phyloP scores from a whole-genome alignment of 306 rosid species.

The Crataegus laevigata region DNA sequence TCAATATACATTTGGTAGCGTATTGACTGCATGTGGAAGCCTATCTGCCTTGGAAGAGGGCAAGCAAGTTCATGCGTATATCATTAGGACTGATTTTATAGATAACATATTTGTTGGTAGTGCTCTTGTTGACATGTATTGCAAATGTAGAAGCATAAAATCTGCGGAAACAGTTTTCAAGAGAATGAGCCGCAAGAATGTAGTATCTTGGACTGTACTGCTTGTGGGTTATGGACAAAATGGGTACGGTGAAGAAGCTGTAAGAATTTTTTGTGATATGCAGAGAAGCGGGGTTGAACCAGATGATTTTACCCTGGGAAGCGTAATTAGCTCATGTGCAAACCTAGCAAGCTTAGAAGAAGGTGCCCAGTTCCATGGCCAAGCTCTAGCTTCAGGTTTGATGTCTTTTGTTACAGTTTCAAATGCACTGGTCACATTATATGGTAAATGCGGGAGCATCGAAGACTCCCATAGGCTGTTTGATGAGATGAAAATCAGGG shows the following conservation, averaged over 20 bases:
- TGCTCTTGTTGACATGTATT: conserved; percentile 94
- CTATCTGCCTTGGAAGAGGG: conserved; percentile 56
- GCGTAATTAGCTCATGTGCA: conserved; percentile 85
- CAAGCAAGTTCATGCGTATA: conserved; percentile 74
- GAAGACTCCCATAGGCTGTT: conserved; percentile 58
- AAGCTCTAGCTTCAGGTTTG: conserved; percentile 70
- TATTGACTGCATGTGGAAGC: conserved; percentile 83
- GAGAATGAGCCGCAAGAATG: conserved; percentile 69
- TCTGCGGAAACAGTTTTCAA: conserved; percentile 66
- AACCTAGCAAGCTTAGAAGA: conserved; percentile 94
- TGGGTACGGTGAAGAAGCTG: conserved; percentile 80
- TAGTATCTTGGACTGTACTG: conserved; percentile 88
- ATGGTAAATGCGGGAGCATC: conserved; percentile 82
- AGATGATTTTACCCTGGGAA: conserved; percentile 78
- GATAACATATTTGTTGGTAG: conserved; percentile 74
- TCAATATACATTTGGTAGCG: conserved; percentile 83
- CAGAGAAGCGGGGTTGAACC: conserved; percentile 71
- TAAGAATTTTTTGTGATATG: conserved; percentile 66
- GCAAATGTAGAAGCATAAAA: conserved; percentile 63
- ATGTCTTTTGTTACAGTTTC: conserved; percentile 61
- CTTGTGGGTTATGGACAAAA: conserved; percentile 92
- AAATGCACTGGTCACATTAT: conserved; percentile 78
- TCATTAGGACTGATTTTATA: conserved; percentile 50
- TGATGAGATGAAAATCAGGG: conserved; percentile 55
- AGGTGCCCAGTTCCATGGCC: conserved; percentile 85